Base-by-base conservation (phyloP, 441 rosid genomes). In the Capsella rubella region DNA sequence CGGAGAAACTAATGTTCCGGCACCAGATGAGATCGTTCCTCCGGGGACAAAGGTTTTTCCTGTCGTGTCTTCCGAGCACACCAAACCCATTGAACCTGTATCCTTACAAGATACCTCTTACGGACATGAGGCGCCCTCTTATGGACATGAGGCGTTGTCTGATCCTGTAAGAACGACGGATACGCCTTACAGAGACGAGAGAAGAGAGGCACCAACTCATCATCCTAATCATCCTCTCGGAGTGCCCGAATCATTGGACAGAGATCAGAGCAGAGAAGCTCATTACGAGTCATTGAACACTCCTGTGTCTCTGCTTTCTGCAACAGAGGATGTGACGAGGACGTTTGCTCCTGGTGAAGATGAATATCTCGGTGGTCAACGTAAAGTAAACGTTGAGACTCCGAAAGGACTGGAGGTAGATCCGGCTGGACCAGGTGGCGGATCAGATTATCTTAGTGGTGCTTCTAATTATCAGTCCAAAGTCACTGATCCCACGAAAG, bases 401-500 rank as follows among this genome's bases (percentile, higher is more conserved):
- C 78, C 87, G 3, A 63, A 27, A 54, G 78, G 79, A 25, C 69
- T 85, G 80, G 85, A 84, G 68, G 87, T 87, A 64, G 97, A 90
- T 68, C 82, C 86, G 9, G 79, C 73, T 59, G 84, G 79, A 56
- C 92, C 84, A 0, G 78, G 81, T 25, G 51, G 59, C 29, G 45
- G 54, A 10, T 67, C 64, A 42, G 80, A 53, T 34, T 73, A 73
- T 68, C 55, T 59, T 13, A 40, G 70, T 64, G 31, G 11, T 43
- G 78, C 82, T 40, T 67, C 92, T 6, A 91, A 85, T 74, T 85
- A 85, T 72, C 84, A 84, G 78, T 66, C 89, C 31, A 88, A 91
- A 58, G 87, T 71, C 68, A 49, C 80, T 0, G 95, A 84, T 72
- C 87, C 89, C 8, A 76, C 79, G 0, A 75, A 70, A 34, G 3